Base-by-base conservation (phyloP, 2,329 filamentous ascomycete genomes). In the Talaromyces sp. region DNA sequence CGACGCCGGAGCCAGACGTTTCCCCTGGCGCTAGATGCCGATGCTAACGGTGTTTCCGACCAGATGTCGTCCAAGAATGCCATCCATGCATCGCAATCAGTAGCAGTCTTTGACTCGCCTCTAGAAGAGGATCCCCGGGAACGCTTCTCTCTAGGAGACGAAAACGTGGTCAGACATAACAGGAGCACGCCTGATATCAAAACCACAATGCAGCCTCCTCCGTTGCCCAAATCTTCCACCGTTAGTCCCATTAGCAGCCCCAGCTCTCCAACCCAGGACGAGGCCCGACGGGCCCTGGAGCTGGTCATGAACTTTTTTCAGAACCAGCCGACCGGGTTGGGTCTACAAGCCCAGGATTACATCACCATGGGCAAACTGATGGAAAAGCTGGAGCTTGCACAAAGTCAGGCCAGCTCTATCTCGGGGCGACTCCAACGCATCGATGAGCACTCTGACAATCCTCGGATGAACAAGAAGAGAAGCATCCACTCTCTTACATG, bases 1-100 rank as follows among this genome's bases (percentile, higher is more conserved):
- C 83, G 91, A 59, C 90, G 90, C n/a, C 83, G 91, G 69, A 94
- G 90, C 72, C 91, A 95, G 73, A 96, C 91, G 0, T 92, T 96
- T 64, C 91, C 92, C 1, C 86, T 88, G 51, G 78, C 91, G 48
- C 38, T 48, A 14, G 79, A 80, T 3, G 59, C 67, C 38, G 78
- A 80, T 27, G 41, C n/a, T 21, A 61, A 58, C 29, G 74, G 80
- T 53, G 76, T 78, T 1, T 78, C 80, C n/a, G 84, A 86, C 52
- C 76, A 80, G 17, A 81, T 24, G 82, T 80, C n/a, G 79, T 83
- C 21, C 85, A 85, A 69, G 80, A 80, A 63, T 68, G 77, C 6
- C 72, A 74, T 41, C 71, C 76, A 41, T 70, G 70, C 38, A 41
- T 72, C 73, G 43, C 65, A 75, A 38, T 72, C 74, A 32, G 75